Conservation (phyloP, 257 asterid species). For the Solanum ahanhuiri region DNA sequence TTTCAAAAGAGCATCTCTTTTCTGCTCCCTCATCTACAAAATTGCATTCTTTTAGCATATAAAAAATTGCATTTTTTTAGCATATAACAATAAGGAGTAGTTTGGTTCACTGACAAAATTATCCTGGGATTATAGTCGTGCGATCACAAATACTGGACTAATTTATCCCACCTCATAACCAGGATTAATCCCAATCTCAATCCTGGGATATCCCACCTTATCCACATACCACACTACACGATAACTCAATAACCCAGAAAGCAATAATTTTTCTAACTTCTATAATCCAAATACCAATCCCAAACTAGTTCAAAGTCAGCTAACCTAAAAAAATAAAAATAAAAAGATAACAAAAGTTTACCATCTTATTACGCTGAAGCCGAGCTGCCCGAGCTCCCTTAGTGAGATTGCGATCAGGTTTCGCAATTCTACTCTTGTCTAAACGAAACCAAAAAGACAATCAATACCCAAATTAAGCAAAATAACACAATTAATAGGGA, state of each 20-base stretch:
- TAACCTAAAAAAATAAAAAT: neutral
- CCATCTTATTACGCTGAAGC: slow-evolving; percentile 77
- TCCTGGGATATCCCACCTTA: neutral
- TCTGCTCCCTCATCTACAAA: slow-evolving; percentile 73
- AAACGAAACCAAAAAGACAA: neutral
- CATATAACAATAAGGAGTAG: neutral
- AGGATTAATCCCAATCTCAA: neutral
- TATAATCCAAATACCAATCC: neutral
- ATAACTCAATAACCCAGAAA: neutral
- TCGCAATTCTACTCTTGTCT: slow-evolving; percentile 50
- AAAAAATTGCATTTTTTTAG: neutral
- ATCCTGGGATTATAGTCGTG: neutral
- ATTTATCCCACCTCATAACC: neutral
- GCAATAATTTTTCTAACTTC: neutral
- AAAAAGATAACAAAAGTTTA: neutral
- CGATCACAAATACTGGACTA: neutral
- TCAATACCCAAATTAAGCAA: neutral
- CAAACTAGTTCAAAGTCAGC: neutral
- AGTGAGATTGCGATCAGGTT: slow-evolving; percentile 37
- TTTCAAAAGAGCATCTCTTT: slow-evolving; percentile 56
- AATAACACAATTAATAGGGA: neutral
- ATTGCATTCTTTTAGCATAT: neutral
- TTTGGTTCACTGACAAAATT: neutral
- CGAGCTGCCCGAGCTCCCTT: slow-evolving; percentile 86
- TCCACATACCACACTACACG: neutral